Evolutionary conservation across 2,329 filamentous ascomycete genomes (phyloP).

Genomic region (Curvularia lunata): DNA sequence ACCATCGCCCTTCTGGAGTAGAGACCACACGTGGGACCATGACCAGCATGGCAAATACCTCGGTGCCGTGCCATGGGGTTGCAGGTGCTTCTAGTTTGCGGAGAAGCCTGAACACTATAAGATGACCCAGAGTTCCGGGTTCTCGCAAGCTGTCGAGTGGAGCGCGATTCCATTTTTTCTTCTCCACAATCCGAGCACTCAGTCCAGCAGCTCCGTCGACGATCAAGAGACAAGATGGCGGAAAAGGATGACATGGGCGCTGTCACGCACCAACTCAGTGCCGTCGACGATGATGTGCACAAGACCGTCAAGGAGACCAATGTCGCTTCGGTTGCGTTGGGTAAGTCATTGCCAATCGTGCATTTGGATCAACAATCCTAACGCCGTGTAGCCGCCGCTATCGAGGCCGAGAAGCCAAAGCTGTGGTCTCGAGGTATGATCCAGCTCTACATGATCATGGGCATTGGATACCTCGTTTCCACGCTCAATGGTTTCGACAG

Average conservation of each 20-base stretch:
- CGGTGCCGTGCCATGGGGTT: conserved; percentile 21
- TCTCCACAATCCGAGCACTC: conserved; percentile 6
- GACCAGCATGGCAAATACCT: conserved; percentile 22
- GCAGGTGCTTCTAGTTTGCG: conserved; percentile 20
- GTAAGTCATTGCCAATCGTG: conserved; percentile 20
- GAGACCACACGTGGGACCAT: conserved; percentile 25
- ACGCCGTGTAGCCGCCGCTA: conserved; percentile 33
- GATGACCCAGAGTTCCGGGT: conserved; percentile 28
- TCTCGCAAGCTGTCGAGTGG: conserved; percentile 9
- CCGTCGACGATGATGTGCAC: conserved; percentile 29
- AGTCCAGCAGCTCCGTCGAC: background rate
- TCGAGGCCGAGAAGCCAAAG: conserved; percentile 43
- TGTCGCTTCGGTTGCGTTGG: conserved; percentile 41
- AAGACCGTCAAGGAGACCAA: conserved; percentile 34
- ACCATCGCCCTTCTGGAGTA: conserved; percentile 10
- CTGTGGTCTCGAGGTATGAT: conserved; percentile 41
- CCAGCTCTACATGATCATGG: conserved; percentile 44
- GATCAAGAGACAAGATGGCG: conserved; percentile 19
- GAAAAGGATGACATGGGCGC: conserved; percentile 30
- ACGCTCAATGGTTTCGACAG: conserved; percentile 48
- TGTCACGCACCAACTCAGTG: conserved; percentile 34
- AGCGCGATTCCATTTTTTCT: conserved; percentile 10
- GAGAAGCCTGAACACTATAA: conserved; percentile 38
- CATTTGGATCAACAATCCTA: conserved; percentile 8
- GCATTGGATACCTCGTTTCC: conserved; percentile 43